Evolutionary conservation across 139 green algal species (phyloP).

Genomic region (Chlamydomonas eustigma): DNA sequence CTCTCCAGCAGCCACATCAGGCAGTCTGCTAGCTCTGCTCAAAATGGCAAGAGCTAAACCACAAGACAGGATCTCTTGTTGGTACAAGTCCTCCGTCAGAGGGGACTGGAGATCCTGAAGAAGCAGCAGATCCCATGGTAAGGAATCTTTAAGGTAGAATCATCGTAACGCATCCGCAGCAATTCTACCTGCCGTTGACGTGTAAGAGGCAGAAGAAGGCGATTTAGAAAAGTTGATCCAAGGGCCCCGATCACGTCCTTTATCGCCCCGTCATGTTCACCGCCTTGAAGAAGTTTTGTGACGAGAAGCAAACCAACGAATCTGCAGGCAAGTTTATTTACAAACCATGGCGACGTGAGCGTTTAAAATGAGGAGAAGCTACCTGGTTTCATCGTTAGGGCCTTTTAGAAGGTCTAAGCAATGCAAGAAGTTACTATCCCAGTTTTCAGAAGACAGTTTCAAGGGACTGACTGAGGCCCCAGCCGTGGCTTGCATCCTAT

Average conservation of each 20-base stretch:
- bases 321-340: slow-evolving; percentile 27
- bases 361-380: not conserved
- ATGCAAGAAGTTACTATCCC: slow-evolving; percentile 29
- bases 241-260: slow-evolving; percentile 49
- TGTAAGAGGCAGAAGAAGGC: slow-evolving; percentile 63
- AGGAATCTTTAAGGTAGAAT: not conserved
- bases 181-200: slow-evolving; percentile 4
- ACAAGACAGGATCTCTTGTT: slow-evolving; percentile 14
- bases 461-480: too few relatives aligned
- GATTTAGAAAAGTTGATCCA: slow-evolving; percentile 48
- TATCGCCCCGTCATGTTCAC: slow-evolving; percentile 19
- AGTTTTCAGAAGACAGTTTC: not conserved
- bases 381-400: slow-evolving; percentile 28
- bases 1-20: slow-evolving; percentile 32
- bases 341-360: not conserved
- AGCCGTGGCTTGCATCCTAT: too few relatives aligned
- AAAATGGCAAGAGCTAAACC: slow-evolving; percentile 49
- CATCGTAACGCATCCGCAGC: not conserved
- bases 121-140: not conserved
- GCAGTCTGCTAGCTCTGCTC: slow-evolving; percentile 36
- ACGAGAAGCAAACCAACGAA: slow-evolving; percentile 74
- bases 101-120: slow-evolving; percentile 1
- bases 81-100: slow-evolving; percentile 7
- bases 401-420: slow-evolving; percentile 51
- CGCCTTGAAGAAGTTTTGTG: slow-evolving; percentile 52